Base-by-base conservation (phyloP, 1,284 basidiomycete species). In the Trichosporon sp. region DNA sequence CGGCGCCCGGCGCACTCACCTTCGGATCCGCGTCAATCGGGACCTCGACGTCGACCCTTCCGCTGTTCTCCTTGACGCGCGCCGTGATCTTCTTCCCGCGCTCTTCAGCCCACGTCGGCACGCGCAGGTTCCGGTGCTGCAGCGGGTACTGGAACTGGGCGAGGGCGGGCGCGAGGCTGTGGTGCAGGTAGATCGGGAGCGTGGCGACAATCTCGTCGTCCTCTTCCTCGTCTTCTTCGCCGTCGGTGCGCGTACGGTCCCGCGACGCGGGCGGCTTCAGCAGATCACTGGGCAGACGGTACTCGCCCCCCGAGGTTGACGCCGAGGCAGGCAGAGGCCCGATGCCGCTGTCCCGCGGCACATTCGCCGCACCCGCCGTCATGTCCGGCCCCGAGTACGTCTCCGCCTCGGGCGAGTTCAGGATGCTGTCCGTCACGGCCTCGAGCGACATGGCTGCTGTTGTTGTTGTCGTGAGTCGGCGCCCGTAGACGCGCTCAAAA, bases 71-170 rank as follows among this genome's bases (percentile, higher is more conserved):
- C 69, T 83, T 83, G 12, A 82, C 75, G 51, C 81, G 68, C 2
- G 80, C 67, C 11, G 81, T 80, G 63, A 83, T 80, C 11, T 65
- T 58, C 68, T 83, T 80, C 0, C 80, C 80, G 9, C 80, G 70
- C 65, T 80, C 75, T 18, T 60, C 64, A 0, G 82, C 82, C 75
- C 78, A 83, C 8, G 66, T 66, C 1, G 81, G 77, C 7, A 77
- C 77, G 12, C 67, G 65, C 23, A 81, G 71, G 3, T 74, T 70
- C 4, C 75, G 71, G 63, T 79, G 77, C 53, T 80, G 76, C 18
- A 83, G 69, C 0, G 82, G 82, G 64, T 80, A 83, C 70, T 83
- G 81, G 69, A 81, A 81, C 25, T 83, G 65, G 51, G 78, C 71
- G n/a, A 83, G 65, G 12, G 75, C 29, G 1, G 77, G 76, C 29